Base-by-base conservation (phyloP, 139 green algal genomes). In the Zygnema circumcarinatum region DNA sequence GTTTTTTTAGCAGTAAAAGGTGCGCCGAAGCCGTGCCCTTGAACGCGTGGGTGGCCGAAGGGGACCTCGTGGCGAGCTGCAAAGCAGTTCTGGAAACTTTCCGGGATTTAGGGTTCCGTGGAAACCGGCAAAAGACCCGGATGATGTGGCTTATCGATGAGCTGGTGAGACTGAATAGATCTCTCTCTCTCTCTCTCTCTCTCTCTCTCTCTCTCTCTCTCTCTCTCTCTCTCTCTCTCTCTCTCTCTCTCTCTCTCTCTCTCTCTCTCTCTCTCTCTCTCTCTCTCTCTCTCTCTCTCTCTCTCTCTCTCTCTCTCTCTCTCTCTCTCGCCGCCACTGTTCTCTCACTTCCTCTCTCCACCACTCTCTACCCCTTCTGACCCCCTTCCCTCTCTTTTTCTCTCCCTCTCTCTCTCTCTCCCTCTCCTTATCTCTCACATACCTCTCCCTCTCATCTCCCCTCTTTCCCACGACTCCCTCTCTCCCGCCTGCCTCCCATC, bases 121-220 rank as follows among this genome's bases (percentile, higher is more conserved):
- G 81, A 0, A 94, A 98, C 93, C 93, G 97, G 22, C 94, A 98
- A 88, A 97, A 98, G 92, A 92, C 94, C 0, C 93, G 97, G 1
- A 92, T 99, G 74, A 99, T 99, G 93, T 99, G 94, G 93, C 91
- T 98, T 83, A 94, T 99, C 40, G 96, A 99, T 83, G 92, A 93
- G 33, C 87, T 94, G 88, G 84, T 89, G 33, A 87, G 76, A 54
- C 11, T 31, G 11, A 11, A 32, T 22, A 22, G 42, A 25, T 29
- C 54, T 72, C 73, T 25, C 73, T 80, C 29, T 80, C 73, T n/a
- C 25, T 25, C 67, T 69, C 33, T 22, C n/a, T n/a, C n/a, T 72
- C 56, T 72, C 56, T 72, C 56, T 72, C 56, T 72, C 56, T 72
- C 56, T 72, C 56, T 72, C 56, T 72, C 56, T 72, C 56, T 72